Evolutionary conservation across 306 rosid genomes (phyloP).

Genomic region (Lathyrus aphaca): DNA sequence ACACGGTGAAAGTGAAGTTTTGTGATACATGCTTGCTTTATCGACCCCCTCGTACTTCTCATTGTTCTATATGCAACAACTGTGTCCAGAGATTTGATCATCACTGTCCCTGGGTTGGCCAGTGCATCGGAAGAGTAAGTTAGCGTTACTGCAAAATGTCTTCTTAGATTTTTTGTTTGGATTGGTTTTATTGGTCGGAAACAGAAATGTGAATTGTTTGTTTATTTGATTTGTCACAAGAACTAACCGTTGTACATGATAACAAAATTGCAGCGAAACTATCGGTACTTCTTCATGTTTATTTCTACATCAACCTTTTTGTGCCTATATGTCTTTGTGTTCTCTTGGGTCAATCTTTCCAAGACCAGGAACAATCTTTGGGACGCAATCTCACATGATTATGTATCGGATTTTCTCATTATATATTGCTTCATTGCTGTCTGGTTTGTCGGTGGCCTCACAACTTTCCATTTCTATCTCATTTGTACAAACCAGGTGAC

Average conservation of each 20-base stretch:
- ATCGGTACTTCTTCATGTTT: conserved; percentile 89
- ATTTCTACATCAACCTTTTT: conserved; percentile 81
- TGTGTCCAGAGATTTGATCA: conserved; percentile 97
- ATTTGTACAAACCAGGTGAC: conserved; percentile 86
- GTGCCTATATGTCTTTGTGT: conserved; percentile 75
- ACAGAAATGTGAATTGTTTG: conserved; percentile 20
- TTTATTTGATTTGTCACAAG: conserved; percentile 29
- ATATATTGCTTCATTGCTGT: conserved; percentile 76
- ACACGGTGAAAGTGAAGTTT: conserved; percentile 82
- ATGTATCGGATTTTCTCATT: conserved; percentile 66
- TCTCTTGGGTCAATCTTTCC: conserved; percentile 62
- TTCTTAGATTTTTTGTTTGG: conserved; percentile 6
- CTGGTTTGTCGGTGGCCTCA: conserved; percentile 98
- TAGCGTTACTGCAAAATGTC: conserved; percentile 21
- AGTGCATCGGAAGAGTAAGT: conserved; percentile 96
- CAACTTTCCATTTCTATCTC: conserved; percentile 86
- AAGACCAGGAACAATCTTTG: conserved; percentile 34
- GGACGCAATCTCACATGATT: conserved; percentile 56
- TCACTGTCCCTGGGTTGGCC: conserved; percentile 99
- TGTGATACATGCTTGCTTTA: conserved; percentile 95
- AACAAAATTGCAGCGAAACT: conserved; percentile 77
- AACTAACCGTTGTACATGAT: conserved; percentile 41
- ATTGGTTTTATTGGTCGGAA: conserved; percentile 24
- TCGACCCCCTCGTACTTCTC: conserved; percentile 97
- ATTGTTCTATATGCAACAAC: conserved; percentile 98